A percentile compares a stretch with the other conserved stretches of the same genome.
Evolutionary conservation across 2,329 filamentous ascomycete genomes (phyloP).

Genomic region (Fusarium sp.): DNA sequence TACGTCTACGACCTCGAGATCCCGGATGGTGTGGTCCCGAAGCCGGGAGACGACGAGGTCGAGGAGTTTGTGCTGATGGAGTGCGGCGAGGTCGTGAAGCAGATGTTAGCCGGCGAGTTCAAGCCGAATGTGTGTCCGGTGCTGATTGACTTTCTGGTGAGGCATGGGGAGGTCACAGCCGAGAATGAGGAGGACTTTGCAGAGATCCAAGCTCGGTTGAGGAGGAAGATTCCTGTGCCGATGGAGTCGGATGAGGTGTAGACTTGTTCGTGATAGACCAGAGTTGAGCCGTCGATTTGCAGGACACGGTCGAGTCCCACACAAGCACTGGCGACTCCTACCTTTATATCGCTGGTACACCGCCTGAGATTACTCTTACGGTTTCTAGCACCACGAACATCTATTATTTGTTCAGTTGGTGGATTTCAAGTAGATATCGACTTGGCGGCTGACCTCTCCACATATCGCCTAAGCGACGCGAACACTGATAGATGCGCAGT

Average conservation of each 20-base stretch:
- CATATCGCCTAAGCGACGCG: neutral
- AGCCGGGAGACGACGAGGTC: constrained; percentile 82
- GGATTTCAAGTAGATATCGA: too few relatives aligned
- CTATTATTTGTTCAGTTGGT: too few relatives aligned
- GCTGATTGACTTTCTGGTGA: constrained; percentile 83
- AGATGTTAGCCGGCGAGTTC: constrained; percentile 77
- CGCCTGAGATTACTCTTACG: neutral
- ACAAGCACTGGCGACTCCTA: neutral
- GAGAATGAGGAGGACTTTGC: constrained; percentile 80
- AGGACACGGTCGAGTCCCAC: too few relatives aligned
- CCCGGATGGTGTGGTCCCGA: constrained; percentile 65
- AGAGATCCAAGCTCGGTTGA: constrained; percentile 68
- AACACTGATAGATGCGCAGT: neutral
- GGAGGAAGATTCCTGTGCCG: constrained; percentile 58
- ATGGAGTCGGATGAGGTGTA: constrained; percentile 38
- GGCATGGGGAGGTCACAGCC: constrained; percentile 78
- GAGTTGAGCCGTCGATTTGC: neutral
- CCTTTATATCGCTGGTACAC: neutral
- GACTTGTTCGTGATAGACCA: neutral
- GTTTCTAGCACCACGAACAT: too few relatives aligned
- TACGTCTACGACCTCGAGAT: constrained; percentile 85
- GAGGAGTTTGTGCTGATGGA: constrained; percentile 78
- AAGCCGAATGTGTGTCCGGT: constrained; percentile 87
- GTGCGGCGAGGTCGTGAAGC: constrained; percentile 68
- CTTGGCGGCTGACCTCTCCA: too few relatives aligned